phyloP scores from a whole-genome alignment of 148 eudicot genomes.

The Polygonum maritimum region DNA sequence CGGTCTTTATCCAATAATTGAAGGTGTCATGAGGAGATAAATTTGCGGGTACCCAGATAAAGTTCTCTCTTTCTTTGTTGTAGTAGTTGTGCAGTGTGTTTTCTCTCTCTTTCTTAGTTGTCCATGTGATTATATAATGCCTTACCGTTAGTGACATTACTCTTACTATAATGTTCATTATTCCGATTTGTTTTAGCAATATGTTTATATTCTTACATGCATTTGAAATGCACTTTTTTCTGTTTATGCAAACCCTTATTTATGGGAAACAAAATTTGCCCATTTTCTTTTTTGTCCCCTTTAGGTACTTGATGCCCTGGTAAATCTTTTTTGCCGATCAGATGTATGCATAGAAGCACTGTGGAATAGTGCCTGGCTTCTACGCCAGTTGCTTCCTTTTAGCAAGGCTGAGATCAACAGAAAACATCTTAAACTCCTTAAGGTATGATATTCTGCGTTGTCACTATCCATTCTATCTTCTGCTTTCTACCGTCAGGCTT shows the following conservation, averaged over 20 bases:
- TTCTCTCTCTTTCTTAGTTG: neutral
- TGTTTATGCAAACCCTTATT: neutral
- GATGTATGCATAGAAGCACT: slow-evolving; percentile 72
- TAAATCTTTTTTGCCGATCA: slow-evolving; percentile 79
- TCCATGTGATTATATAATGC: neutral
- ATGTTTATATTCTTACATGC: too few species aligned
- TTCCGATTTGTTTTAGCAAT: too few species aligned
- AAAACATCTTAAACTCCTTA: slow-evolving; percentile 54
- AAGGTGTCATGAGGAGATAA: neutral
- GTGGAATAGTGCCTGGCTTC: slow-evolving; percentile 98
- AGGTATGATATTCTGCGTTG: slow-evolving; percentile 32
- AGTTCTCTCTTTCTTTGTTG: neutral
- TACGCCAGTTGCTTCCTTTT: slow-evolving; percentile 91
- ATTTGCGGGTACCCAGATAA: neutral
- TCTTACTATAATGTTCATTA: neutral
- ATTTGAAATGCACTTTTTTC: neutral
- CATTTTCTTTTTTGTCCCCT: neutral
- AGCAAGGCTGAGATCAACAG: slow-evolving; percentile 69
- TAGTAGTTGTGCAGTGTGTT: neutral
- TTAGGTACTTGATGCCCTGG: slow-evolving; percentile 93
- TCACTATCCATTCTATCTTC: neutral
- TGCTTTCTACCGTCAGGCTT: neutral
- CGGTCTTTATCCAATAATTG: neutral
- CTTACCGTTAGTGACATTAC: neutral
- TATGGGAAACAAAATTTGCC: neutral